Evolutionary conservation across 345 rosid genomes (phyloP), one percentile per base, ranked within the genome.

Genomic region (Hypericum perforatum): DNA sequence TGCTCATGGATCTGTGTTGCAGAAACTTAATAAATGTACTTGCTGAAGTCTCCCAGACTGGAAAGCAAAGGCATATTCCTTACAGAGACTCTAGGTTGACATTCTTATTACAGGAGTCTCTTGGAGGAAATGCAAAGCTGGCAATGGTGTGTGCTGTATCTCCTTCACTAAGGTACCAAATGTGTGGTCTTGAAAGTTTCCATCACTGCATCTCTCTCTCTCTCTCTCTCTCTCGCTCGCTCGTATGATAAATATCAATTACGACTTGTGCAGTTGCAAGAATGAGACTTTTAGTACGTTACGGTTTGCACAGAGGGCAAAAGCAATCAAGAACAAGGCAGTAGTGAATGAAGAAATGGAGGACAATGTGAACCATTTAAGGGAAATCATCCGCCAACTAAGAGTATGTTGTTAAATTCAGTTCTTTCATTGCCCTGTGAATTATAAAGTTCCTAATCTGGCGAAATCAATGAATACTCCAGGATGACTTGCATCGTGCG

Each of bases 51-150:
- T 67, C 70, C 58, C 68, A 91, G 98, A 61, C 76, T 87, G 98
- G 98, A 52, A 91, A 82, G 66, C 96, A 82, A 42, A 81, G 95
- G 61, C 96, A 91, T 72, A 81, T 91, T 52, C 98, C 96, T 32
- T 91, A 91, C 63, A 77, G 98, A 78, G 98, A 91, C 74, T 91
- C 98, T 55, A 81, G 98, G 72, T 86, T 91, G 47, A 91, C 98
- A 45, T 91, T 91, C 72, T 74, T 91, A 49, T 92, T 70, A 62
- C 92, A 91, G 98, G 98, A 91, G 72, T 91, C 96, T 48, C 65
- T 91, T 2, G 98, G 98, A 55, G 98, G 98, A 60, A 91, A 91
- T 60, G 87, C 98, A 4, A 91, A 91, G 70, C 87, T 96, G 56
- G 85, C 85, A 67, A 82, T 91, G 39, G 87, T 91, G 66, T 96